Conservation (phyloP, 176 grass and related monocot genomes). For the Aegilops sharonensis region DNA sequence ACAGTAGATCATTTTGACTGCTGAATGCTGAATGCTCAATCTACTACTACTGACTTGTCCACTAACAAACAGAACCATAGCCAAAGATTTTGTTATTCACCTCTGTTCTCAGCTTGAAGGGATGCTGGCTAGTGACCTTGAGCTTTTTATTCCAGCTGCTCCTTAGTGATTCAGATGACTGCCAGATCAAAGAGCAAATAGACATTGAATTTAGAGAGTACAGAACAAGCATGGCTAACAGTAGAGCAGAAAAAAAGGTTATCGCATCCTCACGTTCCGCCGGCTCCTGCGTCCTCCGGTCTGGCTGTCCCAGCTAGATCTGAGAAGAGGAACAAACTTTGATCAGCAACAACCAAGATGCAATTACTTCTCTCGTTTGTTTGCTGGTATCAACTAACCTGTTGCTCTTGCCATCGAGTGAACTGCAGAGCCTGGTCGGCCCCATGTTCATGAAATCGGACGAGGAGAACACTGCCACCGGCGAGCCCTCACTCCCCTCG, state of each 20-base stretch:
- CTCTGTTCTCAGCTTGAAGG: constrained; percentile 98
- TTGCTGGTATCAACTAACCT: constrained; percentile 46
- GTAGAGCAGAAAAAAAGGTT: neutral
- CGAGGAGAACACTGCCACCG: constrained; percentile 35
- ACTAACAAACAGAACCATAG: neutral
- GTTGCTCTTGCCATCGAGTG: constrained; percentile 48
- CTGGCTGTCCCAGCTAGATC: constrained; percentile 60
- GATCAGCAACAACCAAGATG: neutral
- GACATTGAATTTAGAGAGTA: neutral
- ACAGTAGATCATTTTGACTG: neutral
- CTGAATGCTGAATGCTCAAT: neutral
- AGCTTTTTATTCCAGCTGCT: constrained; percentile 84
- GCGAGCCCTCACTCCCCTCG: constrained; percentile 23
- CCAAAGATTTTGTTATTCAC: constrained; percentile 31
- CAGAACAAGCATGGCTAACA: neutral
- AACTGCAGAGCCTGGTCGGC: constrained; percentile 31
- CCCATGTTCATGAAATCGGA: constrained; percentile 45
- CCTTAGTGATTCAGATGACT: constrained; percentile 67
- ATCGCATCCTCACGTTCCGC: constrained; percentile 52
- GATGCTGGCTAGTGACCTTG: constrained; percentile 81
- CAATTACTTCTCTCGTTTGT: neutral
- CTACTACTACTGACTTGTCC: neutral
- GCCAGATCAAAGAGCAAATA: constrained; percentile 8
- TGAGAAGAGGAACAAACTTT: constrained; percentile 32
- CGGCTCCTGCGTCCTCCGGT: constrained; percentile 60